Evolutionary conservation across 768 basidiomycete genomes (phyloP), one percentile per base, ranked within the genome.

Genomic region (Rhizopogon vesiculosus): DNA sequence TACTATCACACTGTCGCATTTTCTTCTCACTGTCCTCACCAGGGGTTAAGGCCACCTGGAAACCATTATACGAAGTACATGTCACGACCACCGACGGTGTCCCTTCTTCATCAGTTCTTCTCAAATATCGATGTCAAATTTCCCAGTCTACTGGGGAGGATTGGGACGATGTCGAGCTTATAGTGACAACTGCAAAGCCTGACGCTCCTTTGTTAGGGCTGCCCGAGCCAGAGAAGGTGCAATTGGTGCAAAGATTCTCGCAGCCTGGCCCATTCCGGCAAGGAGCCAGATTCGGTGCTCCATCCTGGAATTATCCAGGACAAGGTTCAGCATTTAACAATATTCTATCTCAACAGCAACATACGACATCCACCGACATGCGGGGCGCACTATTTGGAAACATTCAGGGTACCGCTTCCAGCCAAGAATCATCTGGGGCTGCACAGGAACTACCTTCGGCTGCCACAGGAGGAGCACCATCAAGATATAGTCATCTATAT

Each of bases 41-140:
- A 65, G 64, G 55, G 10, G 58, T 66, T 38, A 54, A 43, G 7
- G 62, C 66, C 29, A 44, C 48, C 0, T 66, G 65, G 64, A 55
- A 55, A 7, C 62, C 64, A 10, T n/a, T 44, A 7, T 65, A 65
- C 35, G 62, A 65, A 39, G 41, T 64, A 2, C 58, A 59, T 16
- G 22, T 65, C 33, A 3, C 51, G 4, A 59, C 61, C 50, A 6
- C 18, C 9, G 58, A 45, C 40, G 42, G 55, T 33, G 43, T 33
- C 3, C 66, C 66, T 5, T 58, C 62, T 3, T 41, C 59, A 12
- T 58, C 55, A 2, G 59, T 61, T 40, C 44, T 5, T 29, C 59
- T 72, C 16, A 56, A 69, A 54, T 69, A 69, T 52, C 64, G 66
- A 9, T 69, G 71, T 12, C 51, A 51, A 31, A 63, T 72, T 22